These are phyloP conservation scores for Cicer yamashitae DNA, from an alignment of 306 rosid genomes.

Conservation along the genomic window DNA sequence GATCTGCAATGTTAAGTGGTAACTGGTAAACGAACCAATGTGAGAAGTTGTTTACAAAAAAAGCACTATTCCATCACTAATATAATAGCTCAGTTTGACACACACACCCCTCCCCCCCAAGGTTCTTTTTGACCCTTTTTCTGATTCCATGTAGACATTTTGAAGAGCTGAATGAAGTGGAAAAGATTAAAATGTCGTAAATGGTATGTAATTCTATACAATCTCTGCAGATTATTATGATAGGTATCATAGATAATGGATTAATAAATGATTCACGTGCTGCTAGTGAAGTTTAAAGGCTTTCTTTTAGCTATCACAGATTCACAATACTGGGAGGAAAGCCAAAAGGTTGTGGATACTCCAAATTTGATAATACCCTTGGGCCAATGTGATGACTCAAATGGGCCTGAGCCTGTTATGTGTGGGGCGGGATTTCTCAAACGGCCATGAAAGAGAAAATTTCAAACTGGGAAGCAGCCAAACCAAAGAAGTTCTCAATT, in stretches of 20 bases:
- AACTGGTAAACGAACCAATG: not conserved
- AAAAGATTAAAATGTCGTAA: slow-evolving; percentile 12
- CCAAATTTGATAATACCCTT: not conserved
- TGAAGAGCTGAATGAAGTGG: not conserved
- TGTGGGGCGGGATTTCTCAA: no score
- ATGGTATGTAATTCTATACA: not conserved
- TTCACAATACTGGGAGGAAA: not conserved
- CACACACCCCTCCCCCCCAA: not conserved
- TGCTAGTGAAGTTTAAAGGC: slow-evolving; percentile 11
- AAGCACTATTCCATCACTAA: not conserved
- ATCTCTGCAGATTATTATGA: slow-evolving; percentile 22
- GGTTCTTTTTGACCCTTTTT: not conserved
- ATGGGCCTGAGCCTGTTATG: no score
- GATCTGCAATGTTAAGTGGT: slow-evolving; percentile 60
- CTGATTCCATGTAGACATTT: not conserved
- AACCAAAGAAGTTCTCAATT: not conserved
- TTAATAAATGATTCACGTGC: not conserved
- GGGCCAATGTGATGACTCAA: no score
- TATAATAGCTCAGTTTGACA: not conserved
- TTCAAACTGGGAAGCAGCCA: slow-evolving; percentile 5
- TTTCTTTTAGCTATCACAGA: not conserved
- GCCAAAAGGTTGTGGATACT: not conserved
- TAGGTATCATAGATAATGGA: not conserved
- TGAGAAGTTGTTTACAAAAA: not conserved
- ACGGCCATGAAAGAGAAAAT: not conserved